These are phyloP conservation scores for Seiridium cupressi DNA, from an alignment of 2,329 filamentous ascomycete species.

Conservation along the genomic window DNA sequence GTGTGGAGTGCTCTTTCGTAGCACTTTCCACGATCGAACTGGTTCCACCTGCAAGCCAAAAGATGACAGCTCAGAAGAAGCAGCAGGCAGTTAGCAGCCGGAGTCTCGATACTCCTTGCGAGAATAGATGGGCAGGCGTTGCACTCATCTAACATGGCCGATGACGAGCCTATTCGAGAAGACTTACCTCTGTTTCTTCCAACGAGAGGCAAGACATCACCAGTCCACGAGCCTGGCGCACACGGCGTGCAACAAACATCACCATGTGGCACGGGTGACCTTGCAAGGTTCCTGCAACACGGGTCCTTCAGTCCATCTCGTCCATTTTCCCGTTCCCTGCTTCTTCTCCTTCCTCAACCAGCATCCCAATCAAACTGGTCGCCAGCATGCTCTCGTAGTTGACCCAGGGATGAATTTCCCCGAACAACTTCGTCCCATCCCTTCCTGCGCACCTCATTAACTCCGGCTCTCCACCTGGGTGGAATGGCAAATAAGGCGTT, in stretches of 20 bases:
- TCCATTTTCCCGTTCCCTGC: slow-evolving; percentile 45
- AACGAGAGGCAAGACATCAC: background rate
- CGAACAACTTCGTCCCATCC: slow-evolving; percentile 63
- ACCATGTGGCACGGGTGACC: too few relatives aligned
- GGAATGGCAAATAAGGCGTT: slow-evolving; percentile 82
- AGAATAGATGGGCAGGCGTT: too few relatives aligned
- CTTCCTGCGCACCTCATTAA: slow-evolving; percentile 61
- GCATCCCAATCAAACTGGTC: slow-evolving; percentile 60
- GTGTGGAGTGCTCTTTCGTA: too few relatives aligned
- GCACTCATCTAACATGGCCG: too few relatives aligned
- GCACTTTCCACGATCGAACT: too few relatives aligned
- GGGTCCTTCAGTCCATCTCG: slow-evolving; percentile 52
- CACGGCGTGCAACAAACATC: background rate
- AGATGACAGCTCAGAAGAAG: too few relatives aligned
- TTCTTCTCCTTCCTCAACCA: slow-evolving; percentile 54
- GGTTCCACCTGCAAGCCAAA: too few relatives aligned
- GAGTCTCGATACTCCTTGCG: too few relatives aligned
- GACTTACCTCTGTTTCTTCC: too few relatives aligned
- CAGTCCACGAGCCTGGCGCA: background rate
- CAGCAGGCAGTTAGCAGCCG: too few relatives aligned
- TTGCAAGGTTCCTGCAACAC: too few relatives aligned
- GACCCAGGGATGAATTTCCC: slow-evolving; percentile 69
- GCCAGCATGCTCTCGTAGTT: slow-evolving; percentile 70
- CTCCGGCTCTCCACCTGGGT: slow-evolving; percentile 82
- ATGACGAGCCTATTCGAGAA: too few relatives aligned